phyloP scores from a whole-genome alignment of 2,329 filamentous ascomycete species.

The Cordyceps farinosa region DNA sequence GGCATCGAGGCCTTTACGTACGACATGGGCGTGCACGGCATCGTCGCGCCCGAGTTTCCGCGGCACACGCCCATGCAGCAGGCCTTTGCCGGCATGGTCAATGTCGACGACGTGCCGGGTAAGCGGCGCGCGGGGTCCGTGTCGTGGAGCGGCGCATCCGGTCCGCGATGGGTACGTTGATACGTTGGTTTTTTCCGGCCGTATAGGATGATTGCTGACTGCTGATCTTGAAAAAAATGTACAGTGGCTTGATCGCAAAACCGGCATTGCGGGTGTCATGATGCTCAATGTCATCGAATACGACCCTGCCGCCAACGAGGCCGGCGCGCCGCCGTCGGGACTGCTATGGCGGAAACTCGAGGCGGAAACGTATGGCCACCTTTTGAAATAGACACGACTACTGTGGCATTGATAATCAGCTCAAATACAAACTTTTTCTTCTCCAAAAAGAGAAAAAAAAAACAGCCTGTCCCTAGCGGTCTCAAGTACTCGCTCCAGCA shows the following conservation, averaged over 20 bases:
- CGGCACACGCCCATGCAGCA: slow-evolving; percentile 32
- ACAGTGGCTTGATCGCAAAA: slow-evolving; percentile 31
- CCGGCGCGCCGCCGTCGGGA: slow-evolving; percentile 4
- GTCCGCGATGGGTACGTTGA: slow-evolving; percentile 40
- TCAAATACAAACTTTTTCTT: too few species aligned
- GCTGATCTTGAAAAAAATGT: not conserved
- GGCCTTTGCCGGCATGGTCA: slow-evolving; percentile 39
- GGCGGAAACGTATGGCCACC: slow-evolving; percentile 3
- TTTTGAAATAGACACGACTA: not conserved
- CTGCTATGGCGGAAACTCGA: slow-evolving; percentile 12
- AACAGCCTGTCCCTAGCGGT: too few species aligned
- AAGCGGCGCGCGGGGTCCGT: slow-evolving; percentile 41
- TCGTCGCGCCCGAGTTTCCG: slow-evolving; percentile 37
- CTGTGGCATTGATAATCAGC: too few species aligned
- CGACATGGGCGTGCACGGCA: slow-evolving; percentile 22
- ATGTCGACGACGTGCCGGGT: slow-evolving; percentile 36
- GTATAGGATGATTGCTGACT: not conserved
- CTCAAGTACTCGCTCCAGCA: too few species aligned
- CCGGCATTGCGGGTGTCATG: slow-evolving; percentile 18
- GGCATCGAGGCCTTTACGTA: slow-evolving; percentile 21
- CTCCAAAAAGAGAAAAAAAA: too few species aligned
- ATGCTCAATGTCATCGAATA: slow-evolving; percentile 15
- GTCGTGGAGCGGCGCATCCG: slow-evolving; percentile 42
- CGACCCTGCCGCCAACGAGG: not conserved
- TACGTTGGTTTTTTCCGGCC: not conserved